Base-by-base conservation (phyloP, 257 asterid species). In the Nicotiana benthamiana region DNA sequence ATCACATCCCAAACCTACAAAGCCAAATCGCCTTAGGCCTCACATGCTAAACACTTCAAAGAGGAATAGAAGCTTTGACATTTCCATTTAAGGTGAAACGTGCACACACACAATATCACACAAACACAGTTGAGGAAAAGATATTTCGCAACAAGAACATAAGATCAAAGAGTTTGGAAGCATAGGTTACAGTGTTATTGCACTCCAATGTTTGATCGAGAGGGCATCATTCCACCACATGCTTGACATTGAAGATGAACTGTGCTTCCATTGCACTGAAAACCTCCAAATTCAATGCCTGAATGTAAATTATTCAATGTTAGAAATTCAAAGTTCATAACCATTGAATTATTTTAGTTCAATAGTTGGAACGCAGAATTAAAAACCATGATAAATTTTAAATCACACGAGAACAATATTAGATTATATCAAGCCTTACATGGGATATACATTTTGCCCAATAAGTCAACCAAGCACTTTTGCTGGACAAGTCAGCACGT, bases 151-250 rank as follows among this genome's bases (percentile, higher is more conserved):
- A 72, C 60, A 46, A 43, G 59, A 43, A 15, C 60, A 46, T 48
- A 74, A 48, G 27, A 48, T 26, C 43, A 0, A 74, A 48, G 79
- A 17, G 61, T 26, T 17, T 20, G 53, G 24, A 32, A 51, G 32
- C 61, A 65, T 28, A 40, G 84, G 78, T 83, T 91, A 95, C 99
- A 96, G 87, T 94, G 97, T 59, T 93, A 97, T 22, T 95, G 92
- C 30, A 84, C 90, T 77, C 88, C 70, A 54, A 70, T 56, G 86
- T 91, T 89, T 79, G 85, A 80, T 90, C 97, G 88, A 77, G 92
- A 91, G 65, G 99, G 99, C 97, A 96, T 92, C 97, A 91, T 96
- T 81, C 97, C 97, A 24, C 97, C 94, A 79, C 99, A 96, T 8
- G 89, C 60, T 79, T 92, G 98, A 82, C 99, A 96, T 75, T 94